A percentile compares a stretch with the other conserved stretches of the same genome.
phyloP scores from a whole-genome alignment of 2,329 filamentous ascomycete species.

The Microdochium paspali region DNA sequence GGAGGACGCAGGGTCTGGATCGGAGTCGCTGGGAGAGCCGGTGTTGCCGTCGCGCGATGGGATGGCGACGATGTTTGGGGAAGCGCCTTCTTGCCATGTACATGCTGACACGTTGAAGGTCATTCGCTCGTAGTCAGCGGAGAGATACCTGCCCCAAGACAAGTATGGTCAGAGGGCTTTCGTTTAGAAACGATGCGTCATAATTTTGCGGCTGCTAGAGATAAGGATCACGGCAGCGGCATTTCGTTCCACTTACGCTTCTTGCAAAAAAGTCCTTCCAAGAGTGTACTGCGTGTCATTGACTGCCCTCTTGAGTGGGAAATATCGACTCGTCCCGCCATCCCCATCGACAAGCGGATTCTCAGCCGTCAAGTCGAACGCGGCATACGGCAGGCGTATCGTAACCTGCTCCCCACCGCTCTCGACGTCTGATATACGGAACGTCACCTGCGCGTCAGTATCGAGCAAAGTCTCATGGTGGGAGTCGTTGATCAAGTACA shows the following conservation, averaged over 20 bases:
- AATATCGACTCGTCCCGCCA: constrained; percentile 15
- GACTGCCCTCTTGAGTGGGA: constrained; percentile 22
- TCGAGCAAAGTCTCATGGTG: constrained; percentile 17
- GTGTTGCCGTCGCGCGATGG: constrained; percentile 9
- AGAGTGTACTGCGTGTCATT: constrained; percentile 23
- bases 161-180: constrained; percentile 3
- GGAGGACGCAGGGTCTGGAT: background rate
- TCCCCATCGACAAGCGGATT: constrained; percentile 16
- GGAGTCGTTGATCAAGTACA: constrained; percentile 26
- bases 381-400: constrained; percentile 20
- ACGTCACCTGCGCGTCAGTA: constrained; percentile 21
- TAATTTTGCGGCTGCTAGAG: too few relatives aligned
- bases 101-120: constrained; percentile 28
- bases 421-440: constrained; percentile 21
- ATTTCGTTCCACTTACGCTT: constrained; percentile 24
- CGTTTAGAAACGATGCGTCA: too few relatives aligned
- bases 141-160: constrained; percentile 15
- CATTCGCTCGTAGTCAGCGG: constrained; percentile 28
- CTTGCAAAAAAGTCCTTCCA: constrained; percentile 23
- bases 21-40: background rate
- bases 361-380: constrained; percentile 21
- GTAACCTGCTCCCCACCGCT: constrained; percentile 19
- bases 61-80: constrained; percentile 20
- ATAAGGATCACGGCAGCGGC: too few relatives aligned
- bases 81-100: constrained; percentile 21